These are phyloP conservation scores for Huntiella bhutanensis DNA, from an alignment of 2,329 filamentous ascomycete genomes.

Conservation along the genomic window DNA sequence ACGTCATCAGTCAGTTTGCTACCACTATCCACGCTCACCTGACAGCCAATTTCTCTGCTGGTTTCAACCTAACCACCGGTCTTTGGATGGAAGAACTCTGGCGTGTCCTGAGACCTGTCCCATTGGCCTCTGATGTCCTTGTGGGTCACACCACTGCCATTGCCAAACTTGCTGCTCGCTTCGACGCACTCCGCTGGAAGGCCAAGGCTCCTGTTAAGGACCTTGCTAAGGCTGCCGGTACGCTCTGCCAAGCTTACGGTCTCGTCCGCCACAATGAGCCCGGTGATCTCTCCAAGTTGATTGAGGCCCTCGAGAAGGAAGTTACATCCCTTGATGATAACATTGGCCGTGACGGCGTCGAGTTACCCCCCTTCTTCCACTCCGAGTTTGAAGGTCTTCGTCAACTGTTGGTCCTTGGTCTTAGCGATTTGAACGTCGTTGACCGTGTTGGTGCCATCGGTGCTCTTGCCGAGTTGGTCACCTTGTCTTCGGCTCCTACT, in stretches of 20 bases:
- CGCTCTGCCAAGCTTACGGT: constrained; percentile 36
- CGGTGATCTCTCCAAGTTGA: constrained; percentile 25
- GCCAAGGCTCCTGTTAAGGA: constrained; percentile 31
- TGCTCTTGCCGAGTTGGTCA: constrained; percentile 21
- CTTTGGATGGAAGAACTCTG: constrained; percentile 66
- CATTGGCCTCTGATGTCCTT: constrained; percentile 27
- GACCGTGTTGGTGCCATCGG: constrained; percentile 2
- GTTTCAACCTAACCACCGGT: constrained; percentile 56
- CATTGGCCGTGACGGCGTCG: constrained; percentile 23
- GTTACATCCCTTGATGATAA: constrained; percentile 31
- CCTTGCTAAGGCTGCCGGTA: constrained; percentile 32
- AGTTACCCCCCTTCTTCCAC: constrained; percentile 30
- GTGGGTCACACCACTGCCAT: constrained; percentile 31
- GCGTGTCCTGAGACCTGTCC: constrained; percentile 48
- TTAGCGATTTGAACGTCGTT: not conserved
- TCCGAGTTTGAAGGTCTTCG: constrained; percentile 37
- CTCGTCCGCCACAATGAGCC: constrained; percentile 27
- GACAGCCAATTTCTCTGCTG: constrained; percentile 41
- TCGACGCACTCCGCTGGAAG: constrained; percentile 43
- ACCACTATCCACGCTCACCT: constrained; percentile 24
- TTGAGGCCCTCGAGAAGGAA: constrained; percentile 30
- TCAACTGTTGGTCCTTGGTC: constrained; percentile 29
- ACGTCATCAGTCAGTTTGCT: constrained; percentile 18
- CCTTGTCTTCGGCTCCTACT: constrained; percentile 29
- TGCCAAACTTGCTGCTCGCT: constrained; percentile 36